Evolutionary conservation across 2,329 filamentous ascomycete species (phyloP).

Genomic region (Verticillium zaregamsianum): DNA sequence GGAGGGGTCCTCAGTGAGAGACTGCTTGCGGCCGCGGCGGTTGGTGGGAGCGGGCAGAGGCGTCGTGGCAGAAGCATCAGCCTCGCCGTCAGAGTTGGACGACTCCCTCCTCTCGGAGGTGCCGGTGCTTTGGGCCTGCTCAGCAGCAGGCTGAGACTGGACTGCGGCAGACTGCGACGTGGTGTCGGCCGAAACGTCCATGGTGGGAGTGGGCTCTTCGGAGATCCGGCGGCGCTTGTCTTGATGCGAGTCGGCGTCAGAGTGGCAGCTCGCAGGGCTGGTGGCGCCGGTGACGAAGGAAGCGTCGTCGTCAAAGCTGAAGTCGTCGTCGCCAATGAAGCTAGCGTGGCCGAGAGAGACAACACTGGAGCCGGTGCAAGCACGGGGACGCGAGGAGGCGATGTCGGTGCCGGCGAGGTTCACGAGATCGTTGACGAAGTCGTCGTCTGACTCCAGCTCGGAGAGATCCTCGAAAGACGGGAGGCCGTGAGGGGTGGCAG

Average conservation of each 20-base stretch:
- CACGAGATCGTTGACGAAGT: conserved; percentile 18
- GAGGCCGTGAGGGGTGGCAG: conserved; percentile 52
- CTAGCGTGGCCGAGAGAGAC: conserved; percentile 70
- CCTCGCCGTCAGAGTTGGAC: conserved; percentile 33
- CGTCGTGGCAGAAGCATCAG: conserved; percentile 29
- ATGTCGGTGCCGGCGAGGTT: conserved; percentile 30
- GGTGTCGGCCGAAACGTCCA: conserved; percentile 38
- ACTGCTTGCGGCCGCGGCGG: conserved; percentile 97
- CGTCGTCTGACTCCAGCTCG: conserved; percentile 66
- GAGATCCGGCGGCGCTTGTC: conserved; percentile 52
- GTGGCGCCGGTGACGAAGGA: conserved; percentile 58
- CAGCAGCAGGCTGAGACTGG: conserved; percentile 24
- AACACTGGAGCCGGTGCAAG: conserved; percentile 63
- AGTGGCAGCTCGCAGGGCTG: conserved; percentile 54
- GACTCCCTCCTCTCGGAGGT: conserved; percentile 30
- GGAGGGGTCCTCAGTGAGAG: conserved; percentile 91
- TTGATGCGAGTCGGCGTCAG: conserved; percentile 44
- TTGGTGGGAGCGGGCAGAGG: conserved; percentile 60
- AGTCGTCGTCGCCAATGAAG: conserved; percentile 71
- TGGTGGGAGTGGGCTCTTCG: conserved; percentile 37
- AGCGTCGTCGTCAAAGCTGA: conserved; percentile 69
- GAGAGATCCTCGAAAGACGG: conserved; percentile 81
- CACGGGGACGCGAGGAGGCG: conserved; percentile 66
- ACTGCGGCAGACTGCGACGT: conserved; percentile 27
- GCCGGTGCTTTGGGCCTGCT: conserved; percentile 28